Conservation (phyloP, 1,284 basidiomycete species). For the Rhodotorula sp. region DNA sequence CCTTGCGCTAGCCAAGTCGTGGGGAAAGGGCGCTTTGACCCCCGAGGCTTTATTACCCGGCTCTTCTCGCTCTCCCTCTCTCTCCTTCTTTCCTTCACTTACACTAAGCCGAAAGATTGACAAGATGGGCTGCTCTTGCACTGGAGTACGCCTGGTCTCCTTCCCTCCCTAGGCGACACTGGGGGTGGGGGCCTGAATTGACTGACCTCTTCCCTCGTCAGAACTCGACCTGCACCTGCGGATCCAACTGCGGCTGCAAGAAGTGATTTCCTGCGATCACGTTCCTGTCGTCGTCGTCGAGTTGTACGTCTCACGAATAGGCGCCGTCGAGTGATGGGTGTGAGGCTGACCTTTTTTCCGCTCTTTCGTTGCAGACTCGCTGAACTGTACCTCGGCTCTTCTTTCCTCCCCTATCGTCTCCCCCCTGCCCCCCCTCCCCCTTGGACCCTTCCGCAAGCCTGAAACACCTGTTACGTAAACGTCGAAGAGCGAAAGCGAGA, state of each 20-base stretch:
- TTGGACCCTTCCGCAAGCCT: no score
- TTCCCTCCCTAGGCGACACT: neutral
- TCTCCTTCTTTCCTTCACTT: neutral
- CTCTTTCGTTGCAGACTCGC: no score
- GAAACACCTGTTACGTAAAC: no score
- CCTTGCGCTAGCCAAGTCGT: no score
- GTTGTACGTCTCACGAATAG: neutral
- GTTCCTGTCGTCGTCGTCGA: neutral
- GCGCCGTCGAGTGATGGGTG: neutral
- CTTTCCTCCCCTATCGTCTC: no score
- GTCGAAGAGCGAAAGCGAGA: no score
- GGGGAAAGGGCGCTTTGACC: neutral
- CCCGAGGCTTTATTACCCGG: no score
- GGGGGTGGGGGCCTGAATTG: no score
- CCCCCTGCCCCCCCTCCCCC: no score
- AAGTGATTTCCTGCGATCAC: neutral
- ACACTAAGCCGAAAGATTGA: no score
- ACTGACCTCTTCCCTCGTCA: neutral
- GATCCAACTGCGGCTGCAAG: slow-evolving; percentile 5
- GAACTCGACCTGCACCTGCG: neutral
- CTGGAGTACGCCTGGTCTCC: neutral
- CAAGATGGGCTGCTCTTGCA: slow-evolving; percentile 5
- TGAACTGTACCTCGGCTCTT: no score
- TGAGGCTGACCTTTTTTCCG: neutral
- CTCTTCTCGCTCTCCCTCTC: neutral